Percentiles rank a stretch among this genome's conserved stretches.
These are phyloP conservation scores for Boletellus ananas DNA, from an alignment of 768 basidiomycete genomes.

Conservation along the genomic window DNA sequence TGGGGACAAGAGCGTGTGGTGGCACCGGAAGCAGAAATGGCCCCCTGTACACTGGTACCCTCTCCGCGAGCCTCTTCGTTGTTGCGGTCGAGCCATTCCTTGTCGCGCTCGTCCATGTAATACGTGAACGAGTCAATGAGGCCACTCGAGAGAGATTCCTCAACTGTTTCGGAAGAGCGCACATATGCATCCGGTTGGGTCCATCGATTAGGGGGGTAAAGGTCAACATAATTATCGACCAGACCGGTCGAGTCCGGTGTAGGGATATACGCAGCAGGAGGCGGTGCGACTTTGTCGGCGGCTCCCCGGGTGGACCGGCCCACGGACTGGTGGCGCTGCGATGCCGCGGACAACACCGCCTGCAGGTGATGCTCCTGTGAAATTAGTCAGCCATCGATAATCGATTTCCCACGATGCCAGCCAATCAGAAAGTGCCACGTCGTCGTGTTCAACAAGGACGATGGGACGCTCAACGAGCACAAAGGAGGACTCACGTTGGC, in stretches of 20 bases:
- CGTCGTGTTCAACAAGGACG: conserved; percentile 39
- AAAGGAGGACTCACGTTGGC: conserved; percentile 72
- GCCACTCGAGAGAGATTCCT: conserved; percentile 61
- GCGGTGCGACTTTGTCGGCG: conserved; percentile 30
- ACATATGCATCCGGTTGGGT: conserved; percentile 60
- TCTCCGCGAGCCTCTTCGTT: conserved; percentile 85
- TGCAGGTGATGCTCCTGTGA: conserved; percentile 55
- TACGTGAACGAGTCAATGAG: conserved; percentile 80
- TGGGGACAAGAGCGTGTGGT: conserved; percentile 53
- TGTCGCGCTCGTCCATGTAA: conserved; percentile 94
- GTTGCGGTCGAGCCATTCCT: conserved; percentile 90
- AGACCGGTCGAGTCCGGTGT: conserved; percentile 86
- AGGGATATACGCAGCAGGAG: conserved; percentile 75
- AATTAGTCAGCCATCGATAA: conserved; percentile 56
- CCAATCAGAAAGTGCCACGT: conserved; percentile 50
- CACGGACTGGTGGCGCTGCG: conserved; percentile 42
- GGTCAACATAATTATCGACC: conserved; percentile 63
- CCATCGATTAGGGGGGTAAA: conserved; percentile 2
- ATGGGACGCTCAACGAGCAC: conserved; percentile 34
- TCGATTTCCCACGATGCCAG: conserved; percentile 38
- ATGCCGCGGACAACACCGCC: conserved; percentile 53
- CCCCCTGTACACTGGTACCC: conserved; percentile 76
- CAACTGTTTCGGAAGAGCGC: conserved; percentile 80
- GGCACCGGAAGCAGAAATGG: conserved; percentile 47
- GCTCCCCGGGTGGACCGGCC: conserved; percentile 36